Base-by-base conservation (phyloP, 1,284 basidiomycete species). In the Gymnopus androsaceus region DNA sequence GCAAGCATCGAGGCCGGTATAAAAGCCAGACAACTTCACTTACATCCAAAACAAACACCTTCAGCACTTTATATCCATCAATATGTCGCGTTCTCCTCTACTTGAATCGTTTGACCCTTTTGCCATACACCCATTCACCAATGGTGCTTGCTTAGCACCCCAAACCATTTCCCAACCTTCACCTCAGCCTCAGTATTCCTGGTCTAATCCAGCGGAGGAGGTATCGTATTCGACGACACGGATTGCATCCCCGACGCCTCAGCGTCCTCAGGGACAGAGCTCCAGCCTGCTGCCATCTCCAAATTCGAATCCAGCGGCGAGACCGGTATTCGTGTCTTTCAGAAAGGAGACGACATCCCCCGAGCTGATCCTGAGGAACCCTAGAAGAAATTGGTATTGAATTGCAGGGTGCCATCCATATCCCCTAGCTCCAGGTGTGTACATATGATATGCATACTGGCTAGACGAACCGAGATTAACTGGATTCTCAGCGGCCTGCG, bases 51-150 rank as follows among this genome's bases (percentile, higher is more conserved):
- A 33, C 31, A n/a, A n/a, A n/a, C n/a, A n/a, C n/a, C n/a, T n/a
- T n/a, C n/a, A n/a, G n/a, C n/a, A n/a, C n/a, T n/a, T n/a, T n/a
- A n/a, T 33, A 33, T 14, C 14, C 31, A 33, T 15, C 25, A 54
- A 38, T 49, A 75, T 72, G 72, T 36, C 66, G 3, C 66, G 63
- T 28, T 69, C 70, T 49, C 61, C 73, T 8, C 8, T 41, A 40
- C 71, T 79, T 61, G 68, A 73, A 27, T 77, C 77, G 27, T 85
- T 85, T 64, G 74, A 85, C 71, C 83, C 83, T 31, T 80, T 81
- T 63, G 80, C 77, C 17, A 76, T 73, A 28, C 82, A 86, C 66
- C 81, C 82, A 14, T 86, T 85, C 76, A 85, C 82, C 27, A 83
- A 84, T 67, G 76, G 70, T 66, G 79, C 77, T 54, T 78, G 79